Percentiles rank a stretch among this genome's conserved stretches.
Evolutionary conservation across 2,329 filamentous ascomycete species (phyloP).

Genomic region (Blumeriella jaapii): DNA sequence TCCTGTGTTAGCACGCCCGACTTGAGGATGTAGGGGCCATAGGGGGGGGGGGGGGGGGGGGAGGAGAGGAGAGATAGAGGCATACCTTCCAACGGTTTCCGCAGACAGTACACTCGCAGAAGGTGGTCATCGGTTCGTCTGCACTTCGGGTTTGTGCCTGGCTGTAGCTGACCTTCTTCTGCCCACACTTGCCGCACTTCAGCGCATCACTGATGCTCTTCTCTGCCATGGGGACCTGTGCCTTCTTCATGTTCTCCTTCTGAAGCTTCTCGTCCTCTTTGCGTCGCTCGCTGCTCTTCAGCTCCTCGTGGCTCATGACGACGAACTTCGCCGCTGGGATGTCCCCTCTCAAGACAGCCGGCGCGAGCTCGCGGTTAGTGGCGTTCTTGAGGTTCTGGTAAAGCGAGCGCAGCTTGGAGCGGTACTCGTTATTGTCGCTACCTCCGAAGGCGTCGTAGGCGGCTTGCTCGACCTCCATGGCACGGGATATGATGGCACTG

Average conservation of each 20-base stretch:
- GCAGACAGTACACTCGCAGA: slow-evolving; percentile 60
- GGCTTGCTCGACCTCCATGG: slow-evolving; percentile 74
- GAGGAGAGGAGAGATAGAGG: no score
- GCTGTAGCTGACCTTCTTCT: slow-evolving; percentile 90
- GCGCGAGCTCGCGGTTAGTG: slow-evolving; percentile 67
- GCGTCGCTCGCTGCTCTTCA: slow-evolving; percentile 76
- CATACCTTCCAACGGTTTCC: slow-evolving; percentile 63
- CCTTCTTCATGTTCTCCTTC: slow-evolving; percentile 92
- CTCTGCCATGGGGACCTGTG: slow-evolving; percentile 85
- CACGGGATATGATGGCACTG: slow-evolving; percentile 58
- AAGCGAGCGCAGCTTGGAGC: slow-evolving; percentile 79
- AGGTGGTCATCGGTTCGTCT: slow-evolving; percentile 83
- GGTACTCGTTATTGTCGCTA: slow-evolving; percentile 66
- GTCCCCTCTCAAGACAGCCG: slow-evolving; percentile 62
- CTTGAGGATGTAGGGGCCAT: no score
- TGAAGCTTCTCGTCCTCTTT: slow-evolving; percentile 65
- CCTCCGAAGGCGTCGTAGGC: slow-evolving; percentile 60
- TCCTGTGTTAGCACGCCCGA: no score
- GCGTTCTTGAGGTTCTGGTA: slow-evolving; percentile 94
- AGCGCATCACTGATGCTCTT: slow-evolving; percentile 82
- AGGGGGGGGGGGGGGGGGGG: no score
- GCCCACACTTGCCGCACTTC: slow-evolving; percentile 81
- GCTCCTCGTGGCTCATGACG: slow-evolving; percentile 76
- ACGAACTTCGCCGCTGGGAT: slow-evolving; percentile 67
- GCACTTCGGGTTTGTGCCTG: slow-evolving; percentile 93